Base-by-base conservation (phyloP, 2,329 filamentous ascomycete genomes). In the Fusarium buxicola region DNA sequence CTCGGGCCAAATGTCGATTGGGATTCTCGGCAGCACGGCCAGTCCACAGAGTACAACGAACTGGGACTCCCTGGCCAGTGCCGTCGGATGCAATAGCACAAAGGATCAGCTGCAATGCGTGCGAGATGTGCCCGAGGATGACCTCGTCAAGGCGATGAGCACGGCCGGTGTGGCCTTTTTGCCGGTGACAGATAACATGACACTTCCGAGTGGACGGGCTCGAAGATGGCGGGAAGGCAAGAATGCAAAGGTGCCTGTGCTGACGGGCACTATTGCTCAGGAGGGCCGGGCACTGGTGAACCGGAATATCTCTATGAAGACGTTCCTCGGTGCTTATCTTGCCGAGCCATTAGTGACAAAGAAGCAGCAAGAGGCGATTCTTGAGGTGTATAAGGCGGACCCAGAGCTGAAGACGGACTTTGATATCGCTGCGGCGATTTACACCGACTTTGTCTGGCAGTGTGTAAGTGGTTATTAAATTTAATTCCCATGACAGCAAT, bases 1-100 rank as follows among this genome's bases (percentile, higher is more conserved):
- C n/a, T 73, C 70, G 44, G 72, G 73, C 3, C 70, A 75, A 31
- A 65, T 62, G 49, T 72, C 70, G 2, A 65, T 74, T 16, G 69
- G 72, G 1, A 24, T 62, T 1, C 56, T 70, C 5, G 55, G 64
- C 5, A 51, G 32, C 3, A 52, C 58, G 0, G 44, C 43, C 8
- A 53, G 28, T 5, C 25, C 60, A 3, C 39, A 40, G 1, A 45
- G 67, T 5, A 55, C 46, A 0, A 27, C 41, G 1, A 12, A 35
- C 11, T 74, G 71, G 66, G 44, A 65, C 8, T 50, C 6, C 2
- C 21, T 73, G 4, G 58, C 60, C 0, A 15, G 30, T 7, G 48
- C 25, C 0, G 60, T 63, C 3, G 71, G 71, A 0, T 74, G 71
- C 18, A 30, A 38, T 0, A 25, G 47, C 4, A 30, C 30, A 3